Percentiles rank a stretch among this genome's conserved stretches.
Evolutionary conservation across 2,329 filamentous ascomycete species (phyloP).

Genomic region (Microcyclospora pomicola): DNA sequence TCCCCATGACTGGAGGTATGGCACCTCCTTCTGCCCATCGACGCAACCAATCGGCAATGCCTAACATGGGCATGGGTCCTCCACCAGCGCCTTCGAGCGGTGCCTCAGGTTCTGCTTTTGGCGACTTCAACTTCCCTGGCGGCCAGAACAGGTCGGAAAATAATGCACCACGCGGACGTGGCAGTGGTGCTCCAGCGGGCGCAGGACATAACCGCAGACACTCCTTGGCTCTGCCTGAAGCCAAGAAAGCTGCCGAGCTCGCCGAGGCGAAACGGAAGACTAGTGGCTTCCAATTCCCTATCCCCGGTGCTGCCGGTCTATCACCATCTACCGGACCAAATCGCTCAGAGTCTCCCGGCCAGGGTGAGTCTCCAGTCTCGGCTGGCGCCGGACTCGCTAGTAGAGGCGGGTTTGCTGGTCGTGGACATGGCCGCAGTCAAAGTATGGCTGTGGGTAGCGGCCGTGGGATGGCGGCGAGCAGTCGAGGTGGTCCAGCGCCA

Average conservation of each 20-base stretch:
- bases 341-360: conserved; percentile 42
- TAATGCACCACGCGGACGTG: conserved; percentile 49
- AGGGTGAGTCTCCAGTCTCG: conserved; percentile 10
- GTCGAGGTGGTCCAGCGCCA: conserved; percentile 50
- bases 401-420: conserved; percentile 25
- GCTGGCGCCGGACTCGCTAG: conserved; percentile 13
- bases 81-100: conserved; percentile 66
- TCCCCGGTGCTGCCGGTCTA: conserved; percentile 49
- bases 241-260: conserved; percentile 91
- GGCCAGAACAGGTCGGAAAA: conserved; percentile 46
- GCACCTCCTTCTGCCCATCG: conserved; percentile 76
- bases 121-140: conserved; percentile 46
- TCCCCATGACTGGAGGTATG: conserved; percentile 56
- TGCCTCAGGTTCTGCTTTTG: conserved; percentile 63
- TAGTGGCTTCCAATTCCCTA: conserved; percentile 87
- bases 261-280: conserved; percentile 94
- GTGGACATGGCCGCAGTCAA: conserved; percentile 58
- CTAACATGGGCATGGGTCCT: conserved; percentile 82
- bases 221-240: conserved; percentile 85
- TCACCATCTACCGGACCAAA: conserved; percentile 32
- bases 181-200: conserved; percentile 47
- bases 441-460: conserved; percentile 68
- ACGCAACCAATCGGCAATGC: conserved; percentile 93
- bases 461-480: conserved; percentile 46
- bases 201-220: conserved; percentile 84